These are phyloP conservation scores for Atkinsonella texensis DNA, from an alignment of 2,329 filamentous ascomycete genomes.

Conservation along the genomic window DNA sequence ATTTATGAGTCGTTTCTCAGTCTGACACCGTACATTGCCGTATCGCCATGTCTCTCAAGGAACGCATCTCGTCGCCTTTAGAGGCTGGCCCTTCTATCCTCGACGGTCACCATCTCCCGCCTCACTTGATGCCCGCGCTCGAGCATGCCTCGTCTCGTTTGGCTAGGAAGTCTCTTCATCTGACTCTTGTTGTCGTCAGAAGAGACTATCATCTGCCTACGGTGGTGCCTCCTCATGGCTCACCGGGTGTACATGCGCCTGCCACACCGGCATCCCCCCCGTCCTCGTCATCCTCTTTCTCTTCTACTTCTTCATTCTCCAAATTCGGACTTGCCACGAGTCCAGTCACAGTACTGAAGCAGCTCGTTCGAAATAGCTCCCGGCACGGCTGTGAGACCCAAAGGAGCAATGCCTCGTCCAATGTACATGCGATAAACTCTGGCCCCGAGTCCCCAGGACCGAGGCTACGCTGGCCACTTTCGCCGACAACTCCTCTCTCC, in stretches of 20 bases:
- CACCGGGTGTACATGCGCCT: constrained; percentile 6
- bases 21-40: too few species aligned
- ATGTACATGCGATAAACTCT: neutral
- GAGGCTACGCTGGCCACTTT: constrained; percentile 11
- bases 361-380: constrained; percentile 18
- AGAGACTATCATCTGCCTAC: constrained; percentile 44
- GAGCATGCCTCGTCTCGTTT: constrained; percentile 46
- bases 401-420: constrained; percentile 3
- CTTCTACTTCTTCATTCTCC: constrained; percentile 6
- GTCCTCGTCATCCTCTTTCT: constrained; percentile 15
- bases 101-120: constrained; percentile 44
- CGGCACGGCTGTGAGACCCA: constrained; percentile 9
- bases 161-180: constrained; percentile 40
- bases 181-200: constrained; percentile 46
- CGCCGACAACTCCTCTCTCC: constrained; percentile 28
- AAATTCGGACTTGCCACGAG: constrained; percentile 10
- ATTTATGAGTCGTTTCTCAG: neutral
- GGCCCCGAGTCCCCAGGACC: constrained; percentile 17
- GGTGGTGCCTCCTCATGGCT: constrained; percentile 12
- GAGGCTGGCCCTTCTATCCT: constrained; percentile 50
- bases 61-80: constrained; percentile 48
- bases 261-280: constrained; percentile 18
- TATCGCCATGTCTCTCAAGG: constrained; percentile 35
- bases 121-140: constrained; percentile 40
- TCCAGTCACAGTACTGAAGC: constrained; percentile 21